These are phyloP conservation scores for Cystobasidium sp. DNA, from an alignment of 1,284 basidiomycete species.

Conservation along the genomic window DNA sequence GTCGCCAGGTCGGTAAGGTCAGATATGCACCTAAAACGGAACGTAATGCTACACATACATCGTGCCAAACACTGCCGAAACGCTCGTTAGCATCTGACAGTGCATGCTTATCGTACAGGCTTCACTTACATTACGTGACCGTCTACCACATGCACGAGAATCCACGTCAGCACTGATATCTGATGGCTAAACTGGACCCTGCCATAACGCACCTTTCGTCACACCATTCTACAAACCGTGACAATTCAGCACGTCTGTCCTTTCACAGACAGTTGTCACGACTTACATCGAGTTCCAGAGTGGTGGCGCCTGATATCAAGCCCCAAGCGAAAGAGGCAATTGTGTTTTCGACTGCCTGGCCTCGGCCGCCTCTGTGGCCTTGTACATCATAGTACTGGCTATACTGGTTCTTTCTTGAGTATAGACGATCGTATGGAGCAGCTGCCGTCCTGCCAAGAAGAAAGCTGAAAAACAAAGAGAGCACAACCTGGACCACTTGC, in stretches of 20 bases:
- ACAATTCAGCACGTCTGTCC: neutral
- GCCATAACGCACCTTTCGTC: constrained; percentile 60
- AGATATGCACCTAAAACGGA: constrained; percentile 63
- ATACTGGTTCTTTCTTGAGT: constrained; percentile 5
- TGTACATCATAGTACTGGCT: constrained; percentile 43
- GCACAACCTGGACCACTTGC: too few relatives aligned
- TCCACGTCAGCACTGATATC: neutral
- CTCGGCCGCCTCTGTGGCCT: constrained; percentile 74
- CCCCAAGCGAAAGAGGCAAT: constrained; percentile 75
- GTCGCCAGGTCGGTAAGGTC: neutral
- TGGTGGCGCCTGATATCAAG: constrained; percentile 70
- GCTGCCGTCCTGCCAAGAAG: neutral
- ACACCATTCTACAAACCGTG: constrained; percentile 63
- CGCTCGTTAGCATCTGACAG: neutral
- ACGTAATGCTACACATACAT: constrained; percentile 65
- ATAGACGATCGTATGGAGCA: neutral
- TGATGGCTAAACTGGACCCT: neutral
- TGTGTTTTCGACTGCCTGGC: constrained; percentile 70
- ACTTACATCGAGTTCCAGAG: constrained; percentile 68
- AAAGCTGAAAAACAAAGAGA: too few relatives aligned
- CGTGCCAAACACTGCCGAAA: constrained; percentile 68
- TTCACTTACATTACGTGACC: constrained; percentile 63
- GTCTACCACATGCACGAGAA: constrained; percentile 57
- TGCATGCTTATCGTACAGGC: neutral
- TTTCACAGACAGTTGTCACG: neutral